These are phyloP conservation scores for Komagataella pseudopastoris DNA, from an alignment of 805 yeast genomes.

Conservation along the genomic window DNA sequence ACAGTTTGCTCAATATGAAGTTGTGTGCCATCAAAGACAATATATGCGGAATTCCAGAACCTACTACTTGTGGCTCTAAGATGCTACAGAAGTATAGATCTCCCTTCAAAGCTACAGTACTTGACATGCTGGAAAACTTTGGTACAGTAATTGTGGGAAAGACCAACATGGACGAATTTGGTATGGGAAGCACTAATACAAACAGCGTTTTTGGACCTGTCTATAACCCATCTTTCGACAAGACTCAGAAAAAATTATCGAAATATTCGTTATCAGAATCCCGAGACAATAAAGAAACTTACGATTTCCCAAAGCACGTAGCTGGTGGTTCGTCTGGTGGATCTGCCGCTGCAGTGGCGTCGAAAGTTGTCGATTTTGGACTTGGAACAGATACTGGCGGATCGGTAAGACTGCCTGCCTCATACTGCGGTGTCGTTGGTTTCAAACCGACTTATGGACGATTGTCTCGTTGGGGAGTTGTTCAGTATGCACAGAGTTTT, in stretches of 20 bases:
- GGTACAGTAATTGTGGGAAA: conserved; percentile 60
- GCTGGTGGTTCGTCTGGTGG: conserved; percentile 97
- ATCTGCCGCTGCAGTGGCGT: conserved; percentile 83
- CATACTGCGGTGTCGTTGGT: conserved; percentile 73
- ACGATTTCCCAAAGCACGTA: conserved; percentile 18
- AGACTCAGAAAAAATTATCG: conserved; percentile 8
- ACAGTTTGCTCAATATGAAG: background rate
- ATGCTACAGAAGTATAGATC: conserved; percentile 47
- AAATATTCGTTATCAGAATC: conserved; percentile 1
- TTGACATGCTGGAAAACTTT: conserved; percentile 30
- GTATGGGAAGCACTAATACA: conserved; percentile 78
- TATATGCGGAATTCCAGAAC: conserved; percentile 47
- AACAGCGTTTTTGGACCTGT: conserved; percentile 46
- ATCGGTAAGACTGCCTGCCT: conserved; percentile 83
- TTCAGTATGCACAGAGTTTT: conserved; percentile 85
- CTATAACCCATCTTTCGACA: conserved; percentile 29
- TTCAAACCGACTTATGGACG: conserved; percentile 93
- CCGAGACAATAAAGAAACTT: conserved; percentile 8
- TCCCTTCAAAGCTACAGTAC: conserved; percentile 77
- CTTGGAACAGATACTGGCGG: conserved; percentile 98
- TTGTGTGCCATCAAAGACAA: conserved; percentile 60
- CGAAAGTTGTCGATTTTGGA: conserved; percentile 55
- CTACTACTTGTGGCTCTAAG: conserved; percentile 72
- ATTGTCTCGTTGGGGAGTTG: conserved; percentile 81
- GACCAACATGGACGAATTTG: conserved; percentile 91